Evolutionary conservation across 1,139 yeast genomes (phyloP).

Genomic region (Blastobotrys raffinosifermentans): DNA sequence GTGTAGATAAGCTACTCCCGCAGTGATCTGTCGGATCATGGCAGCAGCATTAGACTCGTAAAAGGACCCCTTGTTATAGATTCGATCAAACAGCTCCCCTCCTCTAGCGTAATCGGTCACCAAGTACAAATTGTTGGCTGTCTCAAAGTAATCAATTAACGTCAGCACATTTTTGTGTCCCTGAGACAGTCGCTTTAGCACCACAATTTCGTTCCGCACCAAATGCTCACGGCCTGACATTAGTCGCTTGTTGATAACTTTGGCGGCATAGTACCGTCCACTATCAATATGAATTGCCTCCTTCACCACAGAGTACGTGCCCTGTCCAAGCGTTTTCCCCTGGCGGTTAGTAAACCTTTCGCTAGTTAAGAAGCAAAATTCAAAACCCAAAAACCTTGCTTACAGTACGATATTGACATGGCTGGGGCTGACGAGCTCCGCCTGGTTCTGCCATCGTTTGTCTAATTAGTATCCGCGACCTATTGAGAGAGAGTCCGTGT

Average conservation of each 20-base stretch:
- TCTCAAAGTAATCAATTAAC: constrained; percentile 65
- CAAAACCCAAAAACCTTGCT: background rate
- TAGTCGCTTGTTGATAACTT: constrained; percentile 38
- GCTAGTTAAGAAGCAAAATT: background rate
- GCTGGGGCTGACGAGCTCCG: background rate
- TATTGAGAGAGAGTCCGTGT: too few relatives aligned
- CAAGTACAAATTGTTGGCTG: constrained; percentile 50
- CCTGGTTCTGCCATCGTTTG: too few relatives aligned
- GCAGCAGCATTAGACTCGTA: constrained; percentile 49
- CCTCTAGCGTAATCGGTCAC: constrained; percentile 66
- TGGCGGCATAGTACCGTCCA: constrained; percentile 37
- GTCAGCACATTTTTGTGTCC: constrained; percentile 58
- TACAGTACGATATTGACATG: background rate
- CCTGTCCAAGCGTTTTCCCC: constrained; percentile 37
- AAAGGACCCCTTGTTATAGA: constrained; percentile 46
- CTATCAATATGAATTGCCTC: constrained; percentile 38
- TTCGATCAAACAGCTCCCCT: constrained; percentile 63
- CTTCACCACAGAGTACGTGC: constrained; percentile 38
- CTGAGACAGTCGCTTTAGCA: constrained; percentile 41
- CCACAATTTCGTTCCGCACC: constrained; percentile 52
- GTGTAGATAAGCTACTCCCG: constrained; percentile 63
- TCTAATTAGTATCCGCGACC: too few relatives aligned
- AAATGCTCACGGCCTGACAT: constrained; percentile 43
- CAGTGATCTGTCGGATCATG: constrained; percentile 43
- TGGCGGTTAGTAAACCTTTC: background rate